Evolutionary conservation across 1,284 basidiomycete species (phyloP).

Genomic region (Neolentinus lepideus): DNA sequence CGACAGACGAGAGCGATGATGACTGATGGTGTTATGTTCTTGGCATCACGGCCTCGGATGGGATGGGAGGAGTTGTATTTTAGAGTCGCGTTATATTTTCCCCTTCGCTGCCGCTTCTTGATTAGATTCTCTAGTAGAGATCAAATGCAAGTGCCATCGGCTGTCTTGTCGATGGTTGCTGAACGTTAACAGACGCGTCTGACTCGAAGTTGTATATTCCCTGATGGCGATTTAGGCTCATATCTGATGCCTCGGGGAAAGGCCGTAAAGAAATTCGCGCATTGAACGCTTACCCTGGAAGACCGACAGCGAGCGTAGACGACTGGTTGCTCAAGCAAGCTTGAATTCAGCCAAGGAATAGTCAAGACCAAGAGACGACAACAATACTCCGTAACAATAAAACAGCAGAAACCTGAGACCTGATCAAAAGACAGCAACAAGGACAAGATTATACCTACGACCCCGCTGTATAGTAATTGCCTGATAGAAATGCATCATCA

Average conservation of each 20-base stretch:
- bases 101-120: not conserved
- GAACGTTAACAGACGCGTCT: too few species aligned
- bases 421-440: not conserved
- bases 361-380: not conserved
- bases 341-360: not conserved
- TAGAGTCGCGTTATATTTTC: not conserved
- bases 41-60: not conserved
- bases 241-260: too few species aligned
- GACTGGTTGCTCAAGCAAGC: not conserved
- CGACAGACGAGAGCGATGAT: conserved; percentile 66
- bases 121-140: not conserved
- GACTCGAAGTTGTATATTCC: too few species aligned
- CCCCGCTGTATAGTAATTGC: not conserved
- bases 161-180: too few species aligned
- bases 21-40: conserved; percentile 27
- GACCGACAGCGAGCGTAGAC: too few species aligned
- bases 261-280: too few species aligned
- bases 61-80: not conserved
- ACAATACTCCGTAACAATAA: not conserved
- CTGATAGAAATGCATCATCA: not conserved
- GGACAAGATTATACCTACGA: not conserved
- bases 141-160: not conserved
- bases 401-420: not conserved
- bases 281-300: too few species aligned
- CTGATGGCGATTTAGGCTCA: too few species aligned